Percentiles rank a stretch among this genome's conserved stretches.
phyloP scores from a whole-genome alignment of 352 stramenopile species.

The Phytopythium chamaehyphon region DNA sequence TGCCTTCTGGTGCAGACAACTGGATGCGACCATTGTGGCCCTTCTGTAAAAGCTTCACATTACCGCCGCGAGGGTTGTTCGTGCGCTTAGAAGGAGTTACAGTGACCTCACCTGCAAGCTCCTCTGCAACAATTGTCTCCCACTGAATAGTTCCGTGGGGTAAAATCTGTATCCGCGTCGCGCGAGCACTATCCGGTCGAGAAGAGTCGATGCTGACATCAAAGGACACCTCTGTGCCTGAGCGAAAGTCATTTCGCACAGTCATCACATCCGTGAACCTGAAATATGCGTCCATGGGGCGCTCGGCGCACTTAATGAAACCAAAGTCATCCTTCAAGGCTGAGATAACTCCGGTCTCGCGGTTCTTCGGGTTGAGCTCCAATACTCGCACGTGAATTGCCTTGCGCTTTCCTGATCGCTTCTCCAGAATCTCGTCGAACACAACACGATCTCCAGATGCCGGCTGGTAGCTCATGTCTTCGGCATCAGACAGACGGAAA shows the following conservation, averaged over 20 bases:
- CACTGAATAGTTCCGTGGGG: constrained; percentile 54
- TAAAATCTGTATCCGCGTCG: constrained; percentile 57
- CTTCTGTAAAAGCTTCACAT: constrained; percentile 29
- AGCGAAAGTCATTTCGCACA: constrained; percentile 36
- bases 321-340: constrained; percentile 78
- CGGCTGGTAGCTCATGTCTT: constrained; percentile 64
- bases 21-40: constrained; percentile 34
- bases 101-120: constrained; percentile 40
- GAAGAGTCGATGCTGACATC: constrained; percentile 40
- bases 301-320: constrained; percentile 78
- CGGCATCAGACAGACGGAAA: constrained; percentile 57
- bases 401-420: constrained; percentile 50
- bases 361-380: constrained; percentile 58
- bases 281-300: constrained; percentile 68
- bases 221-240: constrained; percentile 67
- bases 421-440: constrained; percentile 74
- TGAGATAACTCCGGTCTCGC: constrained; percentile 61
- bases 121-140: constrained; percentile 43
- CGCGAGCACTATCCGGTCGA: constrained; percentile 54
- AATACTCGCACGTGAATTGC: constrained; percentile 61
- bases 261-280: constrained; percentile 75
- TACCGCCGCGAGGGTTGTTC: constrained; percentile 19
- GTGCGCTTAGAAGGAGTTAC: constrained; percentile 30
- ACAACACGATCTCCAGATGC: constrained; percentile 50
- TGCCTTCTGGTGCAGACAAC: constrained; percentile 22